phyloP scores from a whole-genome alignment of 768 basidiomycete genomes.

The Rhodotorula babjevae region DNA sequence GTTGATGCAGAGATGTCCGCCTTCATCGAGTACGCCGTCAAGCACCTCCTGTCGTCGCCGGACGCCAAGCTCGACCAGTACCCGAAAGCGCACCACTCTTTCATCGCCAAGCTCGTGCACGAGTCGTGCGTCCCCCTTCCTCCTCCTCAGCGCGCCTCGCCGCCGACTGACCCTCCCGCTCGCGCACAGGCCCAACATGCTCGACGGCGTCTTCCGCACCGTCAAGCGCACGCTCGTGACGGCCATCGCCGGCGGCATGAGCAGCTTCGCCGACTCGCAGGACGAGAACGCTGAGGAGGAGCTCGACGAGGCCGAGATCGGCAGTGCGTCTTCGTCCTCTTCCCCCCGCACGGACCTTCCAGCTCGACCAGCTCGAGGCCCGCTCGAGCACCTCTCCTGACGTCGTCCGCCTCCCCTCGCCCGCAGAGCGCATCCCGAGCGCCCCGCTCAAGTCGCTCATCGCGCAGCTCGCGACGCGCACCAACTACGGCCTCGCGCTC shows the following conservation, averaged over 20 bases:
- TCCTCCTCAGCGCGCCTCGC: not conserved
- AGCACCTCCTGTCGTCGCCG: slow-evolving; percentile 50
- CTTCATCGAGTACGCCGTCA: slow-evolving; percentile 51
- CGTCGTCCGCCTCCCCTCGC: not conserved
- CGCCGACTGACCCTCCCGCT: too few relatives aligned
- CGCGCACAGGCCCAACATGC: slow-evolving; percentile 63
- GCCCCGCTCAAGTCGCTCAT: slow-evolving; percentile 62
- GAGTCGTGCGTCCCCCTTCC: slow-evolving; percentile 61
- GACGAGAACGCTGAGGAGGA: not conserved
- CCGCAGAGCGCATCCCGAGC: slow-evolving; percentile 51
- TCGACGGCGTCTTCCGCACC: slow-evolving; percentile 60
- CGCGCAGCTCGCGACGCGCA: slow-evolving; percentile 59
- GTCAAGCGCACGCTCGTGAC: slow-evolving; percentile 70
- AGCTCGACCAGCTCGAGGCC: too few relatives aligned
- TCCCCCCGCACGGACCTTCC: not conserved
- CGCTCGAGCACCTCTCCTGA: too few relatives aligned
- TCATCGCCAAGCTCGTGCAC: slow-evolving; percentile 75
- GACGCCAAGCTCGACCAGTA: slow-evolving; percentile 56
- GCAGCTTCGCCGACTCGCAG: slow-evolving; percentile 27
- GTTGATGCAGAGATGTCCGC: slow-evolving; percentile 37
- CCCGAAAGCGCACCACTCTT: slow-evolving; percentile 64
- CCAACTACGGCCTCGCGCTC: slow-evolving; percentile 71
- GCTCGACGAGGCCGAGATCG: not conserved
- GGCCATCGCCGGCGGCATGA: slow-evolving; percentile 50
- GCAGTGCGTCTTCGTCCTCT: not conserved